Evolutionary conservation across 352 stramenopile species (phyloP).

Genomic region (Thraustochytrium striatum): DNA sequence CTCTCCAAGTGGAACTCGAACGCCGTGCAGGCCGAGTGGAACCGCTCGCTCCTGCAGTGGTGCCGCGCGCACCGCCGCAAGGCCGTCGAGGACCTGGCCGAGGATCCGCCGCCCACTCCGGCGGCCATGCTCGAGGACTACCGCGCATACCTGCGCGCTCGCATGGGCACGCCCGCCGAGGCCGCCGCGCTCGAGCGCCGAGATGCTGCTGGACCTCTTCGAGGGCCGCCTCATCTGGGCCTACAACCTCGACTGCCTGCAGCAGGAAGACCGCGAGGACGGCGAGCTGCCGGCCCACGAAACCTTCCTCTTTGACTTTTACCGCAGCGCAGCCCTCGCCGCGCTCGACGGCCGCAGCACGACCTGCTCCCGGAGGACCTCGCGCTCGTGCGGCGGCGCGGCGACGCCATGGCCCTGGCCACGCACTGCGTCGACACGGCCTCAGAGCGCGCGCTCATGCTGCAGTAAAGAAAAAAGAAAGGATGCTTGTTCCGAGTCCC

Average conservation of each 20-base stretch:
- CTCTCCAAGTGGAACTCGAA: slow-evolving; percentile 46
- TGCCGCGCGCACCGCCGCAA: slow-evolving; percentile 1
- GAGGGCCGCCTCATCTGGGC: slow-evolving; percentile 22
- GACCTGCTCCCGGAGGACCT: too few species aligned
- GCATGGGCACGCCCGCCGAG: slow-evolving; percentile 1
- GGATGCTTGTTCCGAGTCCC: too few species aligned
- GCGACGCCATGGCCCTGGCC: too few species aligned
- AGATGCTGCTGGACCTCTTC: slow-evolving; percentile 13
- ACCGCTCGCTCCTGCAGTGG: neutral
- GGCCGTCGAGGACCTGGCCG: neutral
- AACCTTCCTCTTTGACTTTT: neutral
- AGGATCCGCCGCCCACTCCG: neutral
- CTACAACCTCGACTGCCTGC: slow-evolving; percentile 39
- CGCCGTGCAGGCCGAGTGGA: slow-evolving; percentile 41
- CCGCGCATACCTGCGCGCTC: slow-evolving; percentile 9
- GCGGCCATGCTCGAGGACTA: slow-evolving; percentile 12
- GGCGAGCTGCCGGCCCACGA: slow-evolving; percentile 15
- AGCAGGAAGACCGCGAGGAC: slow-evolving; percentile 23
- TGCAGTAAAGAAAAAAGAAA: too few species aligned
- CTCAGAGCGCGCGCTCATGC: too few species aligned
- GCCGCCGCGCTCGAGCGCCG: slow-evolving; percentile 5
- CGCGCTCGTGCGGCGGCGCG: too few species aligned
- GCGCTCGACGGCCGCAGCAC: neutral
- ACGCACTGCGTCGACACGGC: too few species aligned
- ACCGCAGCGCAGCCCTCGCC: neutral